Evolutionary conservation across 441 rosid species (phyloP), one percentile per base, ranked within the genome.

Genomic region (Arabidopsis hybrid): DNA sequence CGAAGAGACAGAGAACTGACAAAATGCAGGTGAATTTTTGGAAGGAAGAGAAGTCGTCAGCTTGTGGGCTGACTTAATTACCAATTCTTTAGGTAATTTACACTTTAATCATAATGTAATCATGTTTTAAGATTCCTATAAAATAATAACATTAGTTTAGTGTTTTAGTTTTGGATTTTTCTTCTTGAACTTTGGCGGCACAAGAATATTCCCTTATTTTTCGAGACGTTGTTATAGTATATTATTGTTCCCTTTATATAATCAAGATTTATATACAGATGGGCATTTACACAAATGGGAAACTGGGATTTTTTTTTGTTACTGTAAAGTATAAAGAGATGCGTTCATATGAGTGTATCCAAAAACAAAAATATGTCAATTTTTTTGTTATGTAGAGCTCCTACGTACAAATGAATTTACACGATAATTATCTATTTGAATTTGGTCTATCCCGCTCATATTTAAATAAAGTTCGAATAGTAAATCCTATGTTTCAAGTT

Each of bases 51-150:
- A 77, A 35, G 89, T 78, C 91, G 89, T 90, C 89, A 79, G 74
- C 70, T 67, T 89, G 90, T 77, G 96, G 84, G 97, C 97, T 91
- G 98, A 93, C 98, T 88, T 90, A 82, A 77, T 72, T 85, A 71
- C 67, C 73, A 77, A 17, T 51, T 71, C 38, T 71, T 59, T 77
- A 65, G 72, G 70, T 60, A 43, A 47, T 74, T 53, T 73, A 74
- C 57, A 71, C 80, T 83, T 83, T 90, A 85, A 93, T 93, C 94
- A 93, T 93, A 93, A 85, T 88, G 91, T 93, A 93, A 93, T 91
- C 74, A 91, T 91, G 84, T 71, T 77, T 70, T 71, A 71, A 65
- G 68, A 65, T 77, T 64, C 74, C 65, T 50, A 64, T 70, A 71
- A 56, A 65, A 26, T 32, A 21, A 50, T 12, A 4, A 21, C n/a